Percentiles rank a stretch among this genome's conserved stretches.
Conservation (phyloP, 2,329 filamentous ascomycete genomes). For the Xylariaceae sp. region DNA sequence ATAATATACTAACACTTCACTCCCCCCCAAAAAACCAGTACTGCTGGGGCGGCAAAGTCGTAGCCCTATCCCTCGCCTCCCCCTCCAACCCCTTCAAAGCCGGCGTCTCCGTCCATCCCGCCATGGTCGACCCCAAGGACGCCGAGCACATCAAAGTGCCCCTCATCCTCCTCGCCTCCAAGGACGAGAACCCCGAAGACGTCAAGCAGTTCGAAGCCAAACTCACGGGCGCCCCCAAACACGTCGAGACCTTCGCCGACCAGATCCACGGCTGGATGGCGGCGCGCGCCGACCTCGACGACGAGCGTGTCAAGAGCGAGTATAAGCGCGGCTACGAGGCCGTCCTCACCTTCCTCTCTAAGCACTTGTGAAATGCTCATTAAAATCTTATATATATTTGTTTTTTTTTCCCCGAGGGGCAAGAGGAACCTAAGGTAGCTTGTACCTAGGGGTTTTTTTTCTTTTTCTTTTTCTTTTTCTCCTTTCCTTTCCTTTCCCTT, state of each 20-base stretch:
- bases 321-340: constrained; percentile 57
- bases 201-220: constrained; percentile 52
- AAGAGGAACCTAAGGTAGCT: too few species aligned
- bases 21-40: constrained; percentile 32
- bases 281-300: constrained; percentile 54
- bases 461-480: too few species aligned
- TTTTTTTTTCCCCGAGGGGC: too few species aligned
- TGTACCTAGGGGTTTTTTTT: too few species aligned
- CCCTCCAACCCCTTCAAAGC: constrained; percentile 51
- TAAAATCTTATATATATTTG: background rate
- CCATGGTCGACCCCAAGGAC: constrained; percentile 59
- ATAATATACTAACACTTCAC: too few species aligned
- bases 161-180: constrained; percentile 57
- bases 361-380: constrained; percentile 35
- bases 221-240: constrained; percentile 46
- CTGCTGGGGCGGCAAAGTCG: constrained; percentile 69
- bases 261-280: constrained; percentile 74
- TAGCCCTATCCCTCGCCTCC: constrained; percentile 45
- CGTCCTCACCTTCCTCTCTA: constrained; percentile 51
- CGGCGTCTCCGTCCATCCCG: constrained; percentile 51
- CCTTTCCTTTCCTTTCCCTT: too few species aligned
- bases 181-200: constrained; percentile 53
- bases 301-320: constrained; percentile 54
- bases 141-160: constrained; percentile 56
- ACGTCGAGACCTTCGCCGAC: constrained; percentile 60